Evolutionary conservation across 1,139 yeast species (phyloP).

Genomic region (Yamadazyma aaseri): DNA sequence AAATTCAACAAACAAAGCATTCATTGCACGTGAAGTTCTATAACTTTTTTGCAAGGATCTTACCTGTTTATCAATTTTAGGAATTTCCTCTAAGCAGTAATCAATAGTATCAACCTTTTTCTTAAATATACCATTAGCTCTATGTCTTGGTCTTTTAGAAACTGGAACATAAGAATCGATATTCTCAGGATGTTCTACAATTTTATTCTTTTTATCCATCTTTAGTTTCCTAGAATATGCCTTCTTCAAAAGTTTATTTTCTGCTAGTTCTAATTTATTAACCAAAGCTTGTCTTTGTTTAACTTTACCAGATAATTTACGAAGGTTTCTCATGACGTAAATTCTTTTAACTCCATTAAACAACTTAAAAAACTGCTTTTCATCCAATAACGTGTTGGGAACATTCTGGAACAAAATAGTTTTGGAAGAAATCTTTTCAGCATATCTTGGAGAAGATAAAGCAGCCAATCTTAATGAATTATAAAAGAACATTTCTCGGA

Average conservation of each 20-base stretch:
- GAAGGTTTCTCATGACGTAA: slow-evolving; percentile 70
- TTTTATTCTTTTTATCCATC: slow-evolving; percentile 58
- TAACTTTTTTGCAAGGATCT: slow-evolving; percentile 48
- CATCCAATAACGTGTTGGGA: slow-evolving; percentile 65
- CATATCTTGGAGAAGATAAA: slow-evolving; percentile 76
- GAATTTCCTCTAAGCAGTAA: slow-evolving; percentile 54
- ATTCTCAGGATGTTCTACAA: slow-evolving; percentile 48
- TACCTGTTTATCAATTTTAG: slow-evolving; percentile 56
- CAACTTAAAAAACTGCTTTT: slow-evolving; percentile 56
- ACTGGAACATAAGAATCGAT: slow-evolving; percentile 68
- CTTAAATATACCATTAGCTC: slow-evolving; percentile 51
- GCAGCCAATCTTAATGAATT: slow-evolving; percentile 79
- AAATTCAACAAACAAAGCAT: slow-evolving; percentile 69
- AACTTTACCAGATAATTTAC: slow-evolving; percentile 57
- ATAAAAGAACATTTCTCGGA: slow-evolving; percentile 80
- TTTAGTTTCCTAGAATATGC: slow-evolving; percentile 65
- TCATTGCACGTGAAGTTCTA: slow-evolving; percentile 43
- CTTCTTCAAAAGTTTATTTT: slow-evolving; percentile 54
- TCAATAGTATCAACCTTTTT: slow-evolving; percentile 62
- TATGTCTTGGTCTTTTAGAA: slow-evolving; percentile 74
- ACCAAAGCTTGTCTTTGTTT: slow-evolving; percentile 63
- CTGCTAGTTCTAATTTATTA: slow-evolving; percentile 65
- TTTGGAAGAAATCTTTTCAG: slow-evolving; percentile 69
- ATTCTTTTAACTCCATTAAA: slow-evolving; percentile 73
- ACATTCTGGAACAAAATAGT: slow-evolving; percentile 80